phyloP scores from a whole-genome alignment of 305 asterid species.

The Fraxinus sp. region DNA sequence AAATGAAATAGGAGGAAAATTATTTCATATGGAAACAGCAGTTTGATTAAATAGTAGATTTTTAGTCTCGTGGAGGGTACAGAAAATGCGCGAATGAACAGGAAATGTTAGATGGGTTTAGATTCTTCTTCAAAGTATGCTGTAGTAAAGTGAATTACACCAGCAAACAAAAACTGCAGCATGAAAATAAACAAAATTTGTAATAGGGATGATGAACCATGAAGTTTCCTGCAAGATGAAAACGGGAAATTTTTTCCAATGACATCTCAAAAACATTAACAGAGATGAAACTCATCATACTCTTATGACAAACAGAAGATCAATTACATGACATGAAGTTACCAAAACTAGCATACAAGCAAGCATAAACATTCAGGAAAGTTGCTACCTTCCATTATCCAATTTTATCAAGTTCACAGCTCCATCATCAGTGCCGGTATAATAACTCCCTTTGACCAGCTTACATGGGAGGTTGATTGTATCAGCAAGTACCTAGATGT shows the following conservation, averaged over 20 bases:
- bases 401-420: constrained; percentile 89
- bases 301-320: background rate
- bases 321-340: background rate
- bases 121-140: background rate
- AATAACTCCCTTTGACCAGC: constrained; percentile 94
- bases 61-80: background rate
- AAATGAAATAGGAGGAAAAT: background rate
- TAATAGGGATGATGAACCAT: background rate
- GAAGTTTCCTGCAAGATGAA: background rate
- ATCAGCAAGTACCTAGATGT: constrained; percentile 87
- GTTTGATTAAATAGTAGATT: background rate
- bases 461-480: constrained; percentile 83
- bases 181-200: background rate
- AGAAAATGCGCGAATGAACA: background rate
- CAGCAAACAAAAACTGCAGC: background rate
- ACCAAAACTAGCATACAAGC: constrained; percentile 10
- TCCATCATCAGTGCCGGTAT: constrained; percentile 95
- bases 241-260: background rate
- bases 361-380: background rate
- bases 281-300: background rate
- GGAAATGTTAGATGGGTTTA: background rate
- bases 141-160: background rate
- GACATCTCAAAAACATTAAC: background rate
- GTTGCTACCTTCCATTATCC: constrained; percentile 76
- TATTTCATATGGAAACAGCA: background rate